Conservation (phyloP, 225 moss, liverwort and hornwort species). For the Thuidium tamariscinum region DNA sequence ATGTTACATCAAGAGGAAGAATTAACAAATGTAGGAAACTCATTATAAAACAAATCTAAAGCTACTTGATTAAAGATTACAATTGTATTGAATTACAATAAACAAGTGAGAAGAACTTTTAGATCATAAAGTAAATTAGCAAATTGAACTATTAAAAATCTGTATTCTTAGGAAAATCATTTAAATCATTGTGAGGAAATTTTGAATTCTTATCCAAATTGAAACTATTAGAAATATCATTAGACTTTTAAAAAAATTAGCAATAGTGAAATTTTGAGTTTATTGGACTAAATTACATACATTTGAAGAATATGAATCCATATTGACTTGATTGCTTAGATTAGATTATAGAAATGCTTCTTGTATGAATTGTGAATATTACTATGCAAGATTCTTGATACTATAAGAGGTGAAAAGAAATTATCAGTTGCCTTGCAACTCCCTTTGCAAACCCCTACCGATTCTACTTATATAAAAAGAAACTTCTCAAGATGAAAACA, state of each 20-base stretch:
- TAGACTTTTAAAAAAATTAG: no score
- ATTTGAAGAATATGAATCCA: neutral
- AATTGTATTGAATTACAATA: neutral
- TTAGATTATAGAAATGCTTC: neutral
- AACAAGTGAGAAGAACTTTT: neutral
- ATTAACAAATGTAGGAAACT: neutral
- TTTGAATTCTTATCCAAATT: neutral
- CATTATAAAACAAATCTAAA: neutral
- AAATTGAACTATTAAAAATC: neutral
- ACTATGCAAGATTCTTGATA: no score
- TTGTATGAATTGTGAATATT: neutral
- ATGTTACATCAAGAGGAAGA: neutral
- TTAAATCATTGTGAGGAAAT: neutral
- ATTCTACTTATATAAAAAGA: neutral
- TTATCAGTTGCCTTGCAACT: neutral
- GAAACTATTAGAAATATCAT: neutral
- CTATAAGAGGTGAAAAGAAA: fast-evolving
- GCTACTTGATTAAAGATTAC: neutral
- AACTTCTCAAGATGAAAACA: neutral
- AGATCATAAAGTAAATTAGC: neutral
- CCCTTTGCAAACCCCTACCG: fast-evolving
- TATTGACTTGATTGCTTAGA: neutral
- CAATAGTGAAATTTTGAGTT: neutral
- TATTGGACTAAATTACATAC: neutral
- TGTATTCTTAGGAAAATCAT: neutral